Conservation (phyloP, 2,329 filamentous ascomycete genomes). For the Neopestalotiopsis sp. region DNA sequence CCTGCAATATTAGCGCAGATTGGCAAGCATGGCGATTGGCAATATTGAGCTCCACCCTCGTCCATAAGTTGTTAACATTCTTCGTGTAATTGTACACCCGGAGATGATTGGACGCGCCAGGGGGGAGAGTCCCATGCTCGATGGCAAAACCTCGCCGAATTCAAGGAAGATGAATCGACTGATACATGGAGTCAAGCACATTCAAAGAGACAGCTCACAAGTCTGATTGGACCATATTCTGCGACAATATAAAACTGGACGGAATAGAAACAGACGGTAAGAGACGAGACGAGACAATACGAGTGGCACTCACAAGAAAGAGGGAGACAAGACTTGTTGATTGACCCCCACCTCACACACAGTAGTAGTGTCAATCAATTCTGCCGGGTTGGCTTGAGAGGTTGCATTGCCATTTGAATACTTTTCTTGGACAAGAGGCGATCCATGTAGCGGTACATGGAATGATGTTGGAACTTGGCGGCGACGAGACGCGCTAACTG, state of each 20-base stretch:
- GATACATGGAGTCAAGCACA: no score
- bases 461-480: no score
- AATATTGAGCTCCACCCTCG: conserved; percentile 3
- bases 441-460: conserved; percentile 9
- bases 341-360: background rate
- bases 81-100: background rate
- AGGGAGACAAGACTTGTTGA: background rate
- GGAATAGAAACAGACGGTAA: background rate
- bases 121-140: background rate
- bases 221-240: background rate
- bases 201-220: background rate
- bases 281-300: background rate
- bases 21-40: background rate
- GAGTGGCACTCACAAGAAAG: background rate
- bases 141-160: background rate
- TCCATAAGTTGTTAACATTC: background rate
- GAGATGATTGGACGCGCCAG: background rate
- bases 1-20: conserved; percentile 3
- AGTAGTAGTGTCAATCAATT: background rate
- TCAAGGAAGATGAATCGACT: no score
- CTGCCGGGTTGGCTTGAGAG: background rate
- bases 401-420: background rate
- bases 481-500: background rate
- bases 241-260: background rate
- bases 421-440: background rate